phyloP scores from a whole-genome alignment of 371 early-diverging fungal genomes.

The Capillidium rhysosporum region DNA sequence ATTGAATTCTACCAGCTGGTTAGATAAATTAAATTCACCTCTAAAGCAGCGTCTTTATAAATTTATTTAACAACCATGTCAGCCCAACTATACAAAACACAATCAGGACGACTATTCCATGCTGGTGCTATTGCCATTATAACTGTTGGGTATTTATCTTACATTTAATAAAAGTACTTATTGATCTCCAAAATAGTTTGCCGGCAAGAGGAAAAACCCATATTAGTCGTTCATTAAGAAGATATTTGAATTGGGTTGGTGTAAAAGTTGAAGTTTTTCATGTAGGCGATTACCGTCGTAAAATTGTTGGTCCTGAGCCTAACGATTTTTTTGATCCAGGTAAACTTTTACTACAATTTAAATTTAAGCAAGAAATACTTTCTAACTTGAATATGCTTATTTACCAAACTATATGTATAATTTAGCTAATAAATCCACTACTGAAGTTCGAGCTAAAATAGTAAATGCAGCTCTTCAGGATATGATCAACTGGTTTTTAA shows the following conservation, averaged over 20 bases:
- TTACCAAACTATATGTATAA: too few species aligned
- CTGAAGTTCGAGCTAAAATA: slow-evolving; percentile 24
- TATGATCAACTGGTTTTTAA: slow-evolving; percentile 62
- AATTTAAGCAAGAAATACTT: too few species aligned
- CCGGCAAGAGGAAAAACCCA: slow-evolving; percentile 86
- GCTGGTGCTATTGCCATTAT: slow-evolving; percentile 68
- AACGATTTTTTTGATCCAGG: slow-evolving; percentile 75
- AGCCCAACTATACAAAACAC: slow-evolving; percentile 62
- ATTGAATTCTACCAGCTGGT: too few species aligned
- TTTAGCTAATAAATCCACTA: slow-evolving; percentile 37
- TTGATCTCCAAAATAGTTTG: slow-evolving; percentile 18
- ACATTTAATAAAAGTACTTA: not conserved
- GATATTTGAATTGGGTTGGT: slow-evolving; percentile 91
- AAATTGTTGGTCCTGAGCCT: slow-evolving; percentile 47
- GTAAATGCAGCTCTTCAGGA: slow-evolving; percentile 62
- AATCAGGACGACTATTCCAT: slow-evolving; percentile 56
- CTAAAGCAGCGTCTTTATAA: too few species aligned
- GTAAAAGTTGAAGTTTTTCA: slow-evolving; percentile 78
- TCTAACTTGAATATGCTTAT: too few species aligned
- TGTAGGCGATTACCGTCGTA: slow-evolving; percentile 82
- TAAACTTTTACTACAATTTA: slow-evolving; percentile 17
- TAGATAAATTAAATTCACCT: too few species aligned
- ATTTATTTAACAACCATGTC: too few species aligned
- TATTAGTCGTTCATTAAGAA: slow-evolving; percentile 60
- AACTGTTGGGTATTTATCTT: slow-evolving; percentile 44